phyloP scores from a whole-genome alignment of 352 stramenopile genomes.

The Globisporangium perplexum region DNA sequence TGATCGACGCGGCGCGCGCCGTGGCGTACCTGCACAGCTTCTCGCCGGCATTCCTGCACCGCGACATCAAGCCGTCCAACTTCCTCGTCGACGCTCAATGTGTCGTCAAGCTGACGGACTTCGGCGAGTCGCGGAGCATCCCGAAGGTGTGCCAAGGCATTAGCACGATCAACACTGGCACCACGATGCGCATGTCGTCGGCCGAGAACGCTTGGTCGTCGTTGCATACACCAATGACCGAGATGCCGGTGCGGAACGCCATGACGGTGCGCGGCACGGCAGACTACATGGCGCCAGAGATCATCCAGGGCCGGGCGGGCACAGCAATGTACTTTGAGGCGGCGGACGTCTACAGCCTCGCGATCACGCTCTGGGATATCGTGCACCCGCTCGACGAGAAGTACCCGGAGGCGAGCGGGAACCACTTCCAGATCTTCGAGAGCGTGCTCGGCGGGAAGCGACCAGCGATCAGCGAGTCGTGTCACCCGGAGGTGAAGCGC shows the following conservation, averaged over 20 bases:
- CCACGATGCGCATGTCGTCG: background rate
- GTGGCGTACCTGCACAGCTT: slow-evolving; percentile 75
- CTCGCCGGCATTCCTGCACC: slow-evolving; percentile 59
- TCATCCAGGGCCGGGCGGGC: slow-evolving; percentile 59
- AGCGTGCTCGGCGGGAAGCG: slow-evolving; percentile 28
- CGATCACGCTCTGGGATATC: slow-evolving; percentile 79
- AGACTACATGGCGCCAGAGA: slow-evolving; percentile 77
- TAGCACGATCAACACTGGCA: slow-evolving; percentile 9
- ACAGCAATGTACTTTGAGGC: slow-evolving; percentile 49
- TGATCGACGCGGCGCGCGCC: slow-evolving; percentile 36
- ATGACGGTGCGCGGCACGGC: slow-evolving; percentile 72
- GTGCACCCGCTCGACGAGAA: slow-evolving; percentile 42
- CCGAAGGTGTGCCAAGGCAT: no score
- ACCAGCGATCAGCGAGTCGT: slow-evolving; percentile 28
- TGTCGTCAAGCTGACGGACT: slow-evolving; percentile 65
- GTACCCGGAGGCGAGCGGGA: slow-evolving; percentile 24
- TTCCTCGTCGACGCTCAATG: slow-evolving; percentile 28
- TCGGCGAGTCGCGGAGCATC: slow-evolving; percentile 43
- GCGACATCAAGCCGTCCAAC: slow-evolving; percentile 45
- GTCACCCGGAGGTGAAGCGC: slow-evolving; percentile 34
- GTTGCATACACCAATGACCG: slow-evolving; percentile 1
- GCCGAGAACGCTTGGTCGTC: slow-evolving; percentile 6
- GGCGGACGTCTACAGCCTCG: slow-evolving; percentile 72
- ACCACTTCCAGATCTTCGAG: slow-evolving; percentile 34
- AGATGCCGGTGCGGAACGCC: background rate